Conservation (phyloP, 2,329 filamentous ascomycete species). For the Hysterium pulicare region DNA sequence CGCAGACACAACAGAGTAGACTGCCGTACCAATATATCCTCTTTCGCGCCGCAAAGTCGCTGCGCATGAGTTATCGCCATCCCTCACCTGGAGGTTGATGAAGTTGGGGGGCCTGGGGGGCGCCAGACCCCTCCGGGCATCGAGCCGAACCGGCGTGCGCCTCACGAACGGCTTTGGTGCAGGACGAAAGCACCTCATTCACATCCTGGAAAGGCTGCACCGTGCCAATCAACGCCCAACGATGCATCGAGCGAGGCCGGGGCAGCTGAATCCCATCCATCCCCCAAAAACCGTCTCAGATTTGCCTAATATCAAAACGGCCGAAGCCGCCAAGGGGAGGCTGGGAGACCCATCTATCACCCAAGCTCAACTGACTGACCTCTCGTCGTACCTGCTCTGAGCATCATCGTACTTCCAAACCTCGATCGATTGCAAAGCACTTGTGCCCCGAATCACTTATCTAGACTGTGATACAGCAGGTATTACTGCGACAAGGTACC, state of each 20-base stretch:
- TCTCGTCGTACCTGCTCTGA: background rate
- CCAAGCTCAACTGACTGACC: conserved; percentile 7
- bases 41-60: too few relatives aligned
- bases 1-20: too few relatives aligned
- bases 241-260: conserved; percentile 19
- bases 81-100: background rate
- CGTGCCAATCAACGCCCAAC: conserved; percentile 28
- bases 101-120: background rate
- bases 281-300: conserved; percentile 20
- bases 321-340: conserved; percentile 26
- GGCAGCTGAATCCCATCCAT: conserved; percentile 20
- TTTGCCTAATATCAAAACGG: conserved; percentile 34
- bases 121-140: background rate
- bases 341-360: conserved; percentile 15
- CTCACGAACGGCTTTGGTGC: too few relatives aligned
- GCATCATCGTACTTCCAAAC: background rate
- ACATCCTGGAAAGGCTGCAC: conserved; percentile 10
- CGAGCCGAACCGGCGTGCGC: conserved; percentile 2
- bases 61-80: too few relatives aligned
- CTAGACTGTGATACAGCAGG: conserved; percentile 13
- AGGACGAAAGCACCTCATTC: too few relatives aligned
- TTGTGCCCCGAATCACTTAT: background rate
- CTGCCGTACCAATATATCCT: too few relatives aligned
- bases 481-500: conserved; percentile 13
- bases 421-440: background rate